Percentiles rank a stretch among this genome's conserved stretches.
Evolutionary conservation across 176 grass and related monocot species (phyloP).

Genomic region (Musa acuminata): DNA sequence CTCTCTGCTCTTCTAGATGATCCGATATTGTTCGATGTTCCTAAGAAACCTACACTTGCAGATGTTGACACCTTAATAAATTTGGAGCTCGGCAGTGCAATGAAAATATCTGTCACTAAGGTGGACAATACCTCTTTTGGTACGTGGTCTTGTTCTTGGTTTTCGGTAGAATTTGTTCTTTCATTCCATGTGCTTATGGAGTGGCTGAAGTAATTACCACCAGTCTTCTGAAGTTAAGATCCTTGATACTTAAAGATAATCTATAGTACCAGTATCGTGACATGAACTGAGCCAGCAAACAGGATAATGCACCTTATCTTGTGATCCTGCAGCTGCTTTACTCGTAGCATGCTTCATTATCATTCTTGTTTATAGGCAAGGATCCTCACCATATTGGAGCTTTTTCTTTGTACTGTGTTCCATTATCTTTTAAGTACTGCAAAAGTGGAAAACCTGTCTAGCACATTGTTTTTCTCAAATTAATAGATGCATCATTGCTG

Average conservation of each 20-base stretch:
- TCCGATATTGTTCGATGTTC: slow-evolving; percentile 56
- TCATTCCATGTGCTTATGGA: not conserved
- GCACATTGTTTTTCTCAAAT: not conserved
- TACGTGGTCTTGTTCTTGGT: slow-evolving; percentile 2
- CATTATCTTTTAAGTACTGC: not conserved
- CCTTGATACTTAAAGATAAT: not conserved
- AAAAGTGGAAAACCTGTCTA: not conserved
- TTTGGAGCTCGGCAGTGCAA: slow-evolving; percentile 81
- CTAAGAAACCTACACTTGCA: slow-evolving; percentile 49
- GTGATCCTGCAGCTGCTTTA: not conserved
- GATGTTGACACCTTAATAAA: slow-evolving; percentile 78
- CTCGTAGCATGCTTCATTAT: not conserved
- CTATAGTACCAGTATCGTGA: not conserved
- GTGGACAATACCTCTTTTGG: slow-evolving; percentile 61
- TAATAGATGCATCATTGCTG: too few relatives aligned
- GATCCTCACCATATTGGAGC: not conserved
- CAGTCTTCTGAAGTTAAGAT: not conserved
- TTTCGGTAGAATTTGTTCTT: not conserved
- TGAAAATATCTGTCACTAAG: slow-evolving; percentile 52
- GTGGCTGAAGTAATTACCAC: not conserved
- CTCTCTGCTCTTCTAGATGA: slow-evolving; percentile 69
- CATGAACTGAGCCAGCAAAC: not conserved
- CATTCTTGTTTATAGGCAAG: too few relatives aligned
- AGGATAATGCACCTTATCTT: not conserved
- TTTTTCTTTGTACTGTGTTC: not conserved